Evolutionary conservation across 2,329 filamentous ascomycete genomes (phyloP).

Genomic region (Talaromyces sp.): DNA sequence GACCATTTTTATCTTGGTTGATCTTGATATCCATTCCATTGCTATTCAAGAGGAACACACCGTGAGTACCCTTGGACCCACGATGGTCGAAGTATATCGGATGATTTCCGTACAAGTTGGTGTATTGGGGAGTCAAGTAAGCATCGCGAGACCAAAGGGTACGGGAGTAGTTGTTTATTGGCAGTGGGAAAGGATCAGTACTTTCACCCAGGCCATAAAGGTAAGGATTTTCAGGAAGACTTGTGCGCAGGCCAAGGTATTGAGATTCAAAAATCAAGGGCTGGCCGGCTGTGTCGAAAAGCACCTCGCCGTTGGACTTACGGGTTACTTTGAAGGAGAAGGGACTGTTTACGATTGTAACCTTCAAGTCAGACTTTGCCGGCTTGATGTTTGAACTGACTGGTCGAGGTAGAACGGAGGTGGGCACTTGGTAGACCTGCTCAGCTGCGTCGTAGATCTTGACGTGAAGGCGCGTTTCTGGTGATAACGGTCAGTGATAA

Average conservation of each 20-base stretch:
- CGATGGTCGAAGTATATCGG: constrained; percentile 75
- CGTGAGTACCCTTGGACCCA: constrained; percentile 54
- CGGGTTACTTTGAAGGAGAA: constrained; percentile 64
- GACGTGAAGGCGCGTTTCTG: constrained; percentile 63
- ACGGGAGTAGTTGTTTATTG: constrained; percentile 66
- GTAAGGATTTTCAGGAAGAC: constrained; percentile 64
- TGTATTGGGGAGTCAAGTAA: constrained; percentile 57
- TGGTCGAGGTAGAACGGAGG: constrained; percentile 64
- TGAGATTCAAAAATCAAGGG: constrained; percentile 73
- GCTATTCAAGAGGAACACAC: constrained; percentile 67
- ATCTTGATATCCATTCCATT: constrained; percentile 77
- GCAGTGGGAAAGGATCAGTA: constrained; percentile 66
- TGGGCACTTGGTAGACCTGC: constrained; percentile 71
- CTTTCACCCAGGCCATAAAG: constrained; percentile 79
- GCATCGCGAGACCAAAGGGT: constrained; percentile 69
- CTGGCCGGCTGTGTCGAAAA: constrained; percentile 68
- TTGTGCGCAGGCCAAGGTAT: constrained; percentile 70
- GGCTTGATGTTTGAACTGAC: constrained; percentile 45
- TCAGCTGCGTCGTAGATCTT: constrained; percentile 69
- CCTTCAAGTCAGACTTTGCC: constrained; percentile 40
- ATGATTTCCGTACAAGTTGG: constrained; percentile 70
- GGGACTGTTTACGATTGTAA: constrained; percentile 54
- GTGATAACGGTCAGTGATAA: neutral
- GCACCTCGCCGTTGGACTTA: constrained; percentile 29
- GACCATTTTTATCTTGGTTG: constrained; percentile 57